A percentile compares a stretch with the other conserved stretches of the same genome.
Conservation (phyloP, 768 basidiomycete genomes). For the Sporobolomyces roseus region DNA sequence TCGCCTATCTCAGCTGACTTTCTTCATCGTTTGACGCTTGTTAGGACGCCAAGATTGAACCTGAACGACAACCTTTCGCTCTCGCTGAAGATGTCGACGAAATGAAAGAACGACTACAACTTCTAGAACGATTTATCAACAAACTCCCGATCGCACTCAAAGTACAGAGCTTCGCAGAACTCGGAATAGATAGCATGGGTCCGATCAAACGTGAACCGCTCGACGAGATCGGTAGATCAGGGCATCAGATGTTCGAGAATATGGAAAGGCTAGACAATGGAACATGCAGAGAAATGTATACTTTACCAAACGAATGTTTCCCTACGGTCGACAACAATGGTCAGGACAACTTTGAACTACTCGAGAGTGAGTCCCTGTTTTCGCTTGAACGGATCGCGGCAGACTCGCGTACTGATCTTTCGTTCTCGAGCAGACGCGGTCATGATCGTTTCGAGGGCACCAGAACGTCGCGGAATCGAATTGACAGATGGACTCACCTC, state of each 20-base stretch:
- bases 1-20: not conserved
- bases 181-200: slow-evolving; percentile 12
- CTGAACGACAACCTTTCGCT: slow-evolving; percentile 36
- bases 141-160: slow-evolving; percentile 25
- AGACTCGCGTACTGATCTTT: not conserved
- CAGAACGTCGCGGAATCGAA: slow-evolving; percentile 2
- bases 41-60: slow-evolving; percentile 41
- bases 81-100: slow-evolving; percentile 30
- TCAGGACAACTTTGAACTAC: slow-evolving; percentile 14
- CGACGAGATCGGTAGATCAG: not conserved
- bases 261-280: slow-evolving; percentile 3
- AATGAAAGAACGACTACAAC: slow-evolving; percentile 4
- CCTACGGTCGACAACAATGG: not conserved
- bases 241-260: slow-evolving; percentile 16
- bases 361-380: slow-evolving; percentile 6
- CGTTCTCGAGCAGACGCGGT: not conserved
- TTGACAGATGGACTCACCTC: slow-evolving; percentile 25
- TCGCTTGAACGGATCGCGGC: not conserved
- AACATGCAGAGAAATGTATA: slow-evolving; percentile 2
- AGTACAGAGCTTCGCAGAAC: not conserved
- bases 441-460: slow-evolving; percentile 4
- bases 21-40: too few species aligned
- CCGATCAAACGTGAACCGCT: not conserved
- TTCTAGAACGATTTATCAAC: slow-evolving; percentile 36
- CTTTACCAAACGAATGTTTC: slow-evolving; percentile 5